These are phyloP conservation scores for Aurinia saxatilis DNA, from an alignment of 345 rosid genomes.

Conservation along the genomic window DNA sequence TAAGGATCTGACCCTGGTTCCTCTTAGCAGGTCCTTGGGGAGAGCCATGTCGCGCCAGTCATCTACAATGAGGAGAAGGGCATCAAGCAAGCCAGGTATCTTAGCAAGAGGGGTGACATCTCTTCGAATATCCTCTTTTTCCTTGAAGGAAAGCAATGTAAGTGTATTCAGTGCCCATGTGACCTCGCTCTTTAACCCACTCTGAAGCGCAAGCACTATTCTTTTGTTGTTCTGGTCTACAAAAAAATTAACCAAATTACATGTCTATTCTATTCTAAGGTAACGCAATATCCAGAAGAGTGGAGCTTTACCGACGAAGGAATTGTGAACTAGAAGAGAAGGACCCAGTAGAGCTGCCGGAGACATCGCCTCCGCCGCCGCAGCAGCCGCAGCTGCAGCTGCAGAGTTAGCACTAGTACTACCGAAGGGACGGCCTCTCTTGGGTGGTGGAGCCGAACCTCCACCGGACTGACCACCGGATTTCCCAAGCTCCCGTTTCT, in stretches of 20 bases:
- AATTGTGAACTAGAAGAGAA: constrained; percentile 78
- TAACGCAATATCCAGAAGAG: not conserved
- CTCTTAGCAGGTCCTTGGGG: constrained; percentile 56
- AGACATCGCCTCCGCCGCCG: constrained; percentile 54
- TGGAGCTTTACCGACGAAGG: constrained; percentile 60
- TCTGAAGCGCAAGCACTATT: constrained; percentile 90
- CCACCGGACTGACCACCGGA: constrained; percentile 65
- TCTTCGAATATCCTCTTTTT: constrained; percentile 80
- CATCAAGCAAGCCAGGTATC: constrained; percentile 95
- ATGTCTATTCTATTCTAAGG: no score
- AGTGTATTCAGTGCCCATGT: constrained; percentile 94
- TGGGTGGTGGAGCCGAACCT: constrained; percentile 48
- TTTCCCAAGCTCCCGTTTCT: constrained; percentile 79
- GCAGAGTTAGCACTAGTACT: constrained; percentile 44
- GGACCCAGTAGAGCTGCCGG: constrained; percentile 79
- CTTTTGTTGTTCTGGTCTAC: constrained; percentile 80
- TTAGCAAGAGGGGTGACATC: constrained; percentile 76
- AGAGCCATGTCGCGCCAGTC: constrained; percentile 88
- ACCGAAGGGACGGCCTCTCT: constrained; percentile 91
- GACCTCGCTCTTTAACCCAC: constrained; percentile 93
- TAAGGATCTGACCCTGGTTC: constrained; percentile 55
- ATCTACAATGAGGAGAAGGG: constrained; percentile 92
- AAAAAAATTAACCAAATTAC: no score
- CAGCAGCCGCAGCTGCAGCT: constrained; percentile 35
- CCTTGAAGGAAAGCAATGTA: constrained; percentile 90